Base-by-base conservation (phyloP, 2,329 filamentous ascomycete genomes). In the Myriosclerotinia curreyana region DNA sequence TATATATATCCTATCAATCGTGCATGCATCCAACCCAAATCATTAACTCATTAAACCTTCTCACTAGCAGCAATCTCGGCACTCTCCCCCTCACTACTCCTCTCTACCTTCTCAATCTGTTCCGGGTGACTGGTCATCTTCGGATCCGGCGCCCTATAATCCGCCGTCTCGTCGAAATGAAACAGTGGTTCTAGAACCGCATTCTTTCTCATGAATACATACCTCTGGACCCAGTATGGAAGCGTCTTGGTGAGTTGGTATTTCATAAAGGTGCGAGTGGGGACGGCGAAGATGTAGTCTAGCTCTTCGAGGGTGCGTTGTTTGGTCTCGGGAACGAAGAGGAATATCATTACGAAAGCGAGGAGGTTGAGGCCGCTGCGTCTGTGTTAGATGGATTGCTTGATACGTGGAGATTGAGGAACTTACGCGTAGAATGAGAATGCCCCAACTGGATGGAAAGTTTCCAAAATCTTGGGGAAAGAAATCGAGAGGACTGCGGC, bases 401-500 rank as follows among this genome's bases (percentile, higher is more conserved):
- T 9, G 17, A 12, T 20, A 46, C 9, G 5, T 20, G 14, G 12
- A 12, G 25, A 34, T 1, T 14, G 4, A 6, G 9, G 6, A 17
- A 51, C 61, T 51, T 64, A 64, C 1, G 83, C 78, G 67, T 86
- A 86, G 52, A 83, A 76, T 2, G 78, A 77, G 67, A 85, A 85
- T 0, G 82, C 79, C 4, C 82, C 82, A 3, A 60, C 52, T 17
- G 69, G 65, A 8, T 62, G 60, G 20, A 72, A 68, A 3, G 65
- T 67, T 31, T 61, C 62, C 2, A 73, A 61, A 15, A 69, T 67
- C 1, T 67, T 66, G 17, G 71, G 71, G 64, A 72, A 71, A 2
- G 71, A 87, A 60, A 90, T 82, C n/a, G 82, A 81, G n/a, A 90
- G 76, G 0, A 89, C 81, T 0, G 83, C 79, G 0, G 83, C 83